Evolutionary conservation across 352 stramenopile species (phyloP).

Genomic region (Phytophthora lateralis): DNA sequence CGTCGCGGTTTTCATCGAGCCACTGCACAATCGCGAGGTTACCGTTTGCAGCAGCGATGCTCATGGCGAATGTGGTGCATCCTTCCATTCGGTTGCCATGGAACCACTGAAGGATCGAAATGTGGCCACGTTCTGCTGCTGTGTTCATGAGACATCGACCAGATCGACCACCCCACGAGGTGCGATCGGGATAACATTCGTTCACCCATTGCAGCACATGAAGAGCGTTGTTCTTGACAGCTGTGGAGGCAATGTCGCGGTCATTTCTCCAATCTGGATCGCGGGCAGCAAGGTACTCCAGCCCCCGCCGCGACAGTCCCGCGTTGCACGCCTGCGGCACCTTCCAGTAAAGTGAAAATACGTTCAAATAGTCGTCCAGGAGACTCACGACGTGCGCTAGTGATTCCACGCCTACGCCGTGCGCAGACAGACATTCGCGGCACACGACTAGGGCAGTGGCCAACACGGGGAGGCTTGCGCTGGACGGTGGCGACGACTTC

Average conservation of each 20-base stretch:
- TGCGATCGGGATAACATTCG: slow-evolving; percentile 19
- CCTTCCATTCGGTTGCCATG: slow-evolving; percentile 17
- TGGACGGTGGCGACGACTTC: not conserved
- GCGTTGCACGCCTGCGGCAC: slow-evolving; percentile 10
- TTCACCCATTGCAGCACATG: slow-evolving; percentile 28
- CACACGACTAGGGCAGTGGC: slow-evolving; percentile 12
- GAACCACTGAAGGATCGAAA: slow-evolving; percentile 20
- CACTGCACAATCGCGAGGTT: slow-evolving; percentile 16
- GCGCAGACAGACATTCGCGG: slow-evolving; percentile 10
- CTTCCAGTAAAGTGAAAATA: slow-evolving; percentile 19
- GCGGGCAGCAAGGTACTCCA: slow-evolving; percentile 16
- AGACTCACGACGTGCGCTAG: slow-evolving; percentile 13
- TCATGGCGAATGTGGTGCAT: slow-evolving; percentile 21
- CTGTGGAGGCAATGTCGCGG: slow-evolving; percentile 10
- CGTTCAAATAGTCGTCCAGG: slow-evolving; percentile 15
- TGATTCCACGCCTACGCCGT: slow-evolving; percentile 17
- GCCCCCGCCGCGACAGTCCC: slow-evolving; percentile 10
- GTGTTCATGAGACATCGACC: slow-evolving; percentile 16
- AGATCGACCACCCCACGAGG: slow-evolving; percentile 15
- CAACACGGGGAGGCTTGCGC: not conserved
- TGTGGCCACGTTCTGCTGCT: slow-evolving; percentile 10
- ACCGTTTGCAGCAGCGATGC: slow-evolving; percentile 12
- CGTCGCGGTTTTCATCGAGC: slow-evolving; percentile 16
- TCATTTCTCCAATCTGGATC: slow-evolving; percentile 19
- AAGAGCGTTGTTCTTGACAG: slow-evolving; percentile 16